Evolutionary conservation across 176 grass and related monocot genomes (phyloP), one percentile per base, ranked within the genome.

Genomic region (Thalia dealbata): DNA sequence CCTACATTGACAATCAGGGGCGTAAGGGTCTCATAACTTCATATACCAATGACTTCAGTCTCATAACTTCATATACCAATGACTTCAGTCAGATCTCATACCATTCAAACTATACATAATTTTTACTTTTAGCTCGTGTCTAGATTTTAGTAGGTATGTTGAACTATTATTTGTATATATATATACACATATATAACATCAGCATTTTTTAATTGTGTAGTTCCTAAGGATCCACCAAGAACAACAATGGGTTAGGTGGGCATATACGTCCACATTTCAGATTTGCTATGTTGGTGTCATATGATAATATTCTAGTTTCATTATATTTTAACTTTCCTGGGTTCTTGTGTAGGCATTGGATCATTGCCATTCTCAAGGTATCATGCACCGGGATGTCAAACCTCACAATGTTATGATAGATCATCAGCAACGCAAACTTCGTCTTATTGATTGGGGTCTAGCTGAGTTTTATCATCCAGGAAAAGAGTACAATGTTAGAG

Each of bases 331-430:
- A 62, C 59, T 11, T 62, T 62, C 22, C 78, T 73, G 86, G 75
- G 58, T 85, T 58, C 78, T 87, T 96, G 50, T 92, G 82, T 92
- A 96, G 92, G 89, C 92, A 69, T 78, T 96, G 79, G 86, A 96
- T 75, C 89, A 88, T 73, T 96, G 82, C 82, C 92, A 96, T 67
- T 96, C 92, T 65, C 82, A 71, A 55, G 89, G 92, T 52, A 92
- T 96, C 76, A 92, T 96, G 92, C 92, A 96, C 28, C 67, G 92
- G 82, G 92, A 96, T 74, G 89, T 96, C 58, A 96, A 92, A 69
- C 89, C 89, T 69, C 93, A 96, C 69, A 96, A 96, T 90, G 78
- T 92, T 73, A 92, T 96, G 93, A 92, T 96, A 54, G 89, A 96
- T 82, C 93, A 92, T 75, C 84, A 82, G 75, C 88, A 90, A 28